Conservation (phyloP, 139 green algal genomes). For the Chlamydomonas asymmetrica region DNA sequence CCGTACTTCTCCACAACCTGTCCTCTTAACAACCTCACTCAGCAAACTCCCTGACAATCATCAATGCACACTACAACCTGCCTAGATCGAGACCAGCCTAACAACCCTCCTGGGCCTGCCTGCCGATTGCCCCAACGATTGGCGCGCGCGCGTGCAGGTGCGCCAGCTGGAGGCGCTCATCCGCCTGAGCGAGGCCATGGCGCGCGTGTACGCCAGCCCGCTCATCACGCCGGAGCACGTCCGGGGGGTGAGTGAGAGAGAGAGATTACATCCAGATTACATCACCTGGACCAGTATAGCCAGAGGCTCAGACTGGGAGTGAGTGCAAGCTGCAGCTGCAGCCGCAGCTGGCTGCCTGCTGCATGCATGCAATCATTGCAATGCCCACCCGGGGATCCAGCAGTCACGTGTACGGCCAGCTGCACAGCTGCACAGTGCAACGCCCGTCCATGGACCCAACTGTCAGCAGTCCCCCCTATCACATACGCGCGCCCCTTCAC, state of each 20-base stretch:
- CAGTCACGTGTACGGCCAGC: neutral
- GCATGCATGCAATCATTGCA: too few species aligned
- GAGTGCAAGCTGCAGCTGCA: too few species aligned
- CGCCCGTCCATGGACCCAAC: neutral
- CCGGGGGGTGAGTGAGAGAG: constrained; percentile 40
- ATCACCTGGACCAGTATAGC: too few species aligned
- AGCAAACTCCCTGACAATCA: too few species aligned
- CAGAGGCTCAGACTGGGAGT: too few species aligned
- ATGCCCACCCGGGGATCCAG: too few species aligned
- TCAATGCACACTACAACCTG: too few species aligned
- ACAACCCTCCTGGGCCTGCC: neutral
- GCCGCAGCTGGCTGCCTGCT: too few species aligned
- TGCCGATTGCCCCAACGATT: constrained; percentile 60
- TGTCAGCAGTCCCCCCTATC: neutral
- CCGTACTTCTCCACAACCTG: too few species aligned
- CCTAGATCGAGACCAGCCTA: too few species aligned
- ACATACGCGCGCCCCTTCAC: neutral
- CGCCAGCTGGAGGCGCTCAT: constrained; percentile 97
- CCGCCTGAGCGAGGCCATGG: constrained; percentile 59
- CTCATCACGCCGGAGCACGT: constrained; percentile 52
- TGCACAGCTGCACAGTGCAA: neutral
- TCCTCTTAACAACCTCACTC: too few species aligned
- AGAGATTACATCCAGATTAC: too few species aligned
- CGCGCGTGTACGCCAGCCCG: constrained; percentile 47
- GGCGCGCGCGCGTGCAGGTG: constrained; percentile 55